Conservation (phyloP, 2,329 filamentous ascomycete species). For the Periconia sp. region DNA sequence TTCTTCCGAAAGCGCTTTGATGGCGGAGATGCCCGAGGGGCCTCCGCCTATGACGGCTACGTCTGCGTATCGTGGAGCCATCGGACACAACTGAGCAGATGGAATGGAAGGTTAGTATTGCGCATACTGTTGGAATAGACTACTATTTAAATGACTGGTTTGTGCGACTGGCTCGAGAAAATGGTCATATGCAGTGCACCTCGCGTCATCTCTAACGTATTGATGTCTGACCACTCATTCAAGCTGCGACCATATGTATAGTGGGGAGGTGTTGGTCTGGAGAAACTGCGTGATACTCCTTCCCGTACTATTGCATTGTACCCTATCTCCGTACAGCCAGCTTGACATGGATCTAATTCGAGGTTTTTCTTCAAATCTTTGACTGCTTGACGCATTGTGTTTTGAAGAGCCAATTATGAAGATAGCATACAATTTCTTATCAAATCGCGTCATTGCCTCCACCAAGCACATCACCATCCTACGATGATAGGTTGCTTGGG, state of each 20-base stretch:
- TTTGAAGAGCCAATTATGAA: neutral
- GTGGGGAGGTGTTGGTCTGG: too few species aligned
- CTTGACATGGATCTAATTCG: too few species aligned
- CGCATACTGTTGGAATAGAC: neutral
- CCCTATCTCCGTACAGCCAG: too few species aligned
- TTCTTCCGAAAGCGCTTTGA: conserved; percentile 34
- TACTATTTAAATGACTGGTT: neutral
- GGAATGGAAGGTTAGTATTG: neutral
- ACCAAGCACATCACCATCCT: neutral
- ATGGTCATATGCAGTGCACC: neutral
- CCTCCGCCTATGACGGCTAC: conserved; percentile 32
- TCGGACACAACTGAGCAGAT: neutral
- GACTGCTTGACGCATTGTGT: neutral
- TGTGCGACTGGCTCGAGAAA: neutral
- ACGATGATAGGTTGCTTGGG: neutral
- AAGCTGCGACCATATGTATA: too few species aligned
- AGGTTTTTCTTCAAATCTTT: neutral
- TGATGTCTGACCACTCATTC: neutral
- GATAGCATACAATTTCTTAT: neutral
- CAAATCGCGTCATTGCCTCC: neutral
- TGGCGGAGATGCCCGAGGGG: conserved; percentile 31
- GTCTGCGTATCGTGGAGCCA: conserved; percentile 12
- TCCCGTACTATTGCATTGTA: neutral
- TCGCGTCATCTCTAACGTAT: neutral
- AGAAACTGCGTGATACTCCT: neutral